Conservation (phyloP, 148 eudicot genomes). For the Rhododendron molle region DNA sequence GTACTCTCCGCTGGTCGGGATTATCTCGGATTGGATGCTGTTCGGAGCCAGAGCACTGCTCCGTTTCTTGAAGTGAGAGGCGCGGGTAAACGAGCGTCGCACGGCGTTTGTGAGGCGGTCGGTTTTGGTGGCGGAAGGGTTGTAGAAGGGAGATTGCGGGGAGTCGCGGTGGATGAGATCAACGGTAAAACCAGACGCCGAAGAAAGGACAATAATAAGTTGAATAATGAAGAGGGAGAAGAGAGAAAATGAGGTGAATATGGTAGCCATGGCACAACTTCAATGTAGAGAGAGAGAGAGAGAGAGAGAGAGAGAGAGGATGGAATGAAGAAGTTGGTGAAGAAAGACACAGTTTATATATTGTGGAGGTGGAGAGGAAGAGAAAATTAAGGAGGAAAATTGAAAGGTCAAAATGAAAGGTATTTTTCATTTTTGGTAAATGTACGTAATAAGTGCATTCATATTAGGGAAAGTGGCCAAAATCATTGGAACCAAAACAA, state of each 20-base stretch:
- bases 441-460: not conserved
- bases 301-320: not conserved
- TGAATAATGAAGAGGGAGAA: not conserved
- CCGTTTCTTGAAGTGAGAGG: not conserved
- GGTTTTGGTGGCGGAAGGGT: conserved; percentile 18
- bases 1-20: conserved; percentile 26
- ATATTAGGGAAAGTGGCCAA: not conserved
- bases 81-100: conserved; percentile 9
- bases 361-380: not conserved
- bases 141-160: conserved; percentile 30
- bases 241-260: not conserved
- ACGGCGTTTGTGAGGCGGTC: conserved; percentile 21
- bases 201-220: not conserved
- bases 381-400: too few relatives aligned
- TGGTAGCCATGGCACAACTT: not conserved
- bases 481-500: not conserved
- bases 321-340: not conserved
- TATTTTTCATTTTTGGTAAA: too few relatives aligned
- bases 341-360: not conserved
- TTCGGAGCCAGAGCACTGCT: not conserved
- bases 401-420: not conserved
- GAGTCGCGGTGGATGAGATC: conserved; percentile 40
- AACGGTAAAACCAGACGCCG: conserved; percentile 14
- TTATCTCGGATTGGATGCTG: conserved; percentile 1
- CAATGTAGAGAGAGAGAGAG: not conserved